Base-by-base conservation (phyloP, 129 eudicot genomes). In the Helianthus tuberosus region DNA sequence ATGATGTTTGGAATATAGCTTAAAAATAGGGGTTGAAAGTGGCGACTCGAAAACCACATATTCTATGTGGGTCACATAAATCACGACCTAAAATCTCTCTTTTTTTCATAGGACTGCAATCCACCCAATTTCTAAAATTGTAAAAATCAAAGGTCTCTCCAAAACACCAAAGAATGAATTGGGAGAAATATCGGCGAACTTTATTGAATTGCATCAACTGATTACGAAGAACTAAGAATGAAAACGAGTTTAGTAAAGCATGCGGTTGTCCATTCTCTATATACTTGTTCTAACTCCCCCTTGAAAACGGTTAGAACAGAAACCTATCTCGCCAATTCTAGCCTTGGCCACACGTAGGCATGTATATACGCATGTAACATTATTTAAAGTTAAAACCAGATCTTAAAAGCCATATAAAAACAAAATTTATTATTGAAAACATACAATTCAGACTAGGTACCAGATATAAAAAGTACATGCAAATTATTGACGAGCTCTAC, bases 61-160 rank as follows among this genome's bases (percentile, higher is more conserved):
- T 60, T 77, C 81, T 71, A 1, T 72, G 68, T 72, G 68, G 76
- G 76, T 58, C 59, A 60, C 68, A 60, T 71, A 62, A 63, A 70
- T 77, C 66, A 62, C 48, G 15, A 54, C 76, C 76, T 72, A 41
- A 58, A 72, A 23, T 77, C 66, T 70, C 72, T 61, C 76, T 3
- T 35, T 51, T 50, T 75, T 6, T 64, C 50, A 8, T 23, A 50
- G 62, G 35, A 12, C 49, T 9, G 29, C 15, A 64, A 17, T 74
- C 14, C 29, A 74, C 62, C 63, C 17, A 50, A 29, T 63, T 35
- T 29, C 14, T 17, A 38, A 32, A 32, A 32, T 32, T 32, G 36
- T 32, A 32, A 32, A 32, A 32, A 32, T 32, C 36, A 32, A 32
- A 2, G 36, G 36, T 32, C 2, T 32, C 36, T 32, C 36, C 36